phyloP scores from a whole-genome alignment of 192 early-diverging fungal species.

The Umbelopsis ramanniana region DNA sequence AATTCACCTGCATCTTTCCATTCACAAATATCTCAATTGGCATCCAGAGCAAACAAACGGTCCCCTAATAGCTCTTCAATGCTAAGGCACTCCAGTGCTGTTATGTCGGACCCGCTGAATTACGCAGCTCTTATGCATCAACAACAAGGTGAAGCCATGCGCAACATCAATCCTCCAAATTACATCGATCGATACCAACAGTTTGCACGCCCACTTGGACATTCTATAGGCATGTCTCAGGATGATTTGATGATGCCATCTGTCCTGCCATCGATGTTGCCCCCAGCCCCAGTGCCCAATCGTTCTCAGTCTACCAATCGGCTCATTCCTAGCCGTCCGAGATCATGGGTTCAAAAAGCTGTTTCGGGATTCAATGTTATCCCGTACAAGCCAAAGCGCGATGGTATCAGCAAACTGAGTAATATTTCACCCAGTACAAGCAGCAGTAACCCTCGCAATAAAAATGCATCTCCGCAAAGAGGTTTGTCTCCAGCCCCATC shows the following conservation, averaged over 20 bases:
- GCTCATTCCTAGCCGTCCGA: background rate
- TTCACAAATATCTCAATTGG: background rate
- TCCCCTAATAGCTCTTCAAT: background rate
- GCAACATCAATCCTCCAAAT: slow-evolving; percentile 8
- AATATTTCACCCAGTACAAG: slow-evolving; percentile 9
- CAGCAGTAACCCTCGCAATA: background rate
- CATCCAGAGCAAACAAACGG: slow-evolving; percentile 8
- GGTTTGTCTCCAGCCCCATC: slow-evolving; percentile 3
- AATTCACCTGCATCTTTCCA: background rate
- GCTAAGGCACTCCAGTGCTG: slow-evolving; percentile 17
- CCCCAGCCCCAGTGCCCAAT: background rate
- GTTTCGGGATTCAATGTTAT: slow-evolving; percentile 1
- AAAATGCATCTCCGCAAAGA: background rate
- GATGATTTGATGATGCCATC: slow-evolving; percentile 13
- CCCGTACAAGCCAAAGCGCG: slow-evolving; percentile 13
- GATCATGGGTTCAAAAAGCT: slow-evolving; percentile 14
- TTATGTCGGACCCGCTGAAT: slow-evolving; percentile 6
- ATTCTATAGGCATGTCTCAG: slow-evolving; percentile 9
- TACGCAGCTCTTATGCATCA: slow-evolving; percentile 21
- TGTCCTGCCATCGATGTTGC: background rate
- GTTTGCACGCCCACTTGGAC: slow-evolving; percentile 5
- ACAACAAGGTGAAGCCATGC: slow-evolving; percentile 5
- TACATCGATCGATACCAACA: slow-evolving; percentile 15
- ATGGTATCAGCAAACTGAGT: slow-evolving; percentile 1
- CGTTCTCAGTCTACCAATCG: slow-evolving; percentile 15